phyloP scores from a whole-genome alignment of 176 grass and related monocot species.

The Musa troglodytarum region DNA sequence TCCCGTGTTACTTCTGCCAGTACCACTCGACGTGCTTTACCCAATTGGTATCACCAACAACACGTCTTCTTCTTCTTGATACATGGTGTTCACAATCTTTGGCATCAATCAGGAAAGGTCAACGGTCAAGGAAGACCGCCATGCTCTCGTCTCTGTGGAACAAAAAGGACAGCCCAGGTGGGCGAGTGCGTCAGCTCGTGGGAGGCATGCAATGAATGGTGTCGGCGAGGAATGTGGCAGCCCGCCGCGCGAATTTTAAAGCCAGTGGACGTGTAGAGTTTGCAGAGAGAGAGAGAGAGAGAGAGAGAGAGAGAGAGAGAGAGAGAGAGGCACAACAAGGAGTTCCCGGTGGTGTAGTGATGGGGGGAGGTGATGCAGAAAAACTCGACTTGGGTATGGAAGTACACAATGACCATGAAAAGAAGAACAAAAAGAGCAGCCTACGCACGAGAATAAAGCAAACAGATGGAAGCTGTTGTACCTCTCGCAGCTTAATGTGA shows the following conservation, averaged over 20 bases:
- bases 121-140: neutral
- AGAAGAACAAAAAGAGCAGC: neutral
- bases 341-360: too few relatives aligned
- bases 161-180: neutral
- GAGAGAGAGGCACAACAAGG: neutral
- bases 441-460: conserved; percentile 34
- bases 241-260: neutral
- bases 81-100: too few relatives aligned
- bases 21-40: too few relatives aligned
- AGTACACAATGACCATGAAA: neutral
- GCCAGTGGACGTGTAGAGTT: too few relatives aligned
- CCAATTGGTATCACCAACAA: neutral
- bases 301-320: neutral
- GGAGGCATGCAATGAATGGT: neutral
- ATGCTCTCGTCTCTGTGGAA: neutral
- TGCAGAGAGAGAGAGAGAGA: too few relatives aligned
- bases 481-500: neutral
- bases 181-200: neutral
- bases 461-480: neutral
- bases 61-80: too few relatives aligned
- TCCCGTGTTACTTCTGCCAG: too few relatives aligned
- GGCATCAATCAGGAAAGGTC: neutral
- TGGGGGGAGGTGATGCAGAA: too few relatives aligned
- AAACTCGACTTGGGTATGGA: too few relatives aligned
- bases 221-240: conserved; percentile 3